Percentiles rank a stretch among this genome's conserved stretches.
Conservation (phyloP, 1,139 yeast genomes). For the Pichia sp. region DNA sequence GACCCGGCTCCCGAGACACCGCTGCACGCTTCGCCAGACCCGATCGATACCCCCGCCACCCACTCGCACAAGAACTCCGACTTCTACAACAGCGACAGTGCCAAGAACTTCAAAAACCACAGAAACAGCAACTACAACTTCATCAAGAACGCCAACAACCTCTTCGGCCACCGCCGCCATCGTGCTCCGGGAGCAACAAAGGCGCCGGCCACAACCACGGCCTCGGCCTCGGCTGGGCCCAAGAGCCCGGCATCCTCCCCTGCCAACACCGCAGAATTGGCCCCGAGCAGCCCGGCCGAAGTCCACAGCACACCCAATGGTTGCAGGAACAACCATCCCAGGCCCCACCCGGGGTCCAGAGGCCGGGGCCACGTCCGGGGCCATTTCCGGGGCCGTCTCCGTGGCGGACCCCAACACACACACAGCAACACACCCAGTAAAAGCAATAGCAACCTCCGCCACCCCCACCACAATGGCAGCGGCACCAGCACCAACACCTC, state of each 20-base stretch:
- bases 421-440: background rate
- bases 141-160: background rate
- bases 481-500: background rate
- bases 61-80: background rate
- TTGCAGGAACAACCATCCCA: background rate
- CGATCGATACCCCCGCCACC: too few relatives aligned
- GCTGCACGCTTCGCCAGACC: too few relatives aligned
- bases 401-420: background rate
- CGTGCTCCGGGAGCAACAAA: background rate
- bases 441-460: background rate
- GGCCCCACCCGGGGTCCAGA: background rate
- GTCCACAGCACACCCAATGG: background rate
- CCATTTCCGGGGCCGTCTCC: background rate
- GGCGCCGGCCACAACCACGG: too few relatives aligned
- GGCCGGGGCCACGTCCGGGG: background rate
- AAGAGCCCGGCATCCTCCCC: too few relatives aligned
- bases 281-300: too few relatives aligned
- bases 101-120: slow-evolving; percentile 1
- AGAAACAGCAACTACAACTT: slow-evolving; percentile 10
- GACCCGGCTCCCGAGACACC: background rate
- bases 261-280: too few relatives aligned
- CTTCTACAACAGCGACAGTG: background rate
- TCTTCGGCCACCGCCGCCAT: slow-evolving; percentile 1
- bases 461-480: background rate
- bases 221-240: too few relatives aligned